phyloP scores from a whole-genome alignment of 208 protist genomes.

The Kentomonas sorsogonicus region DNA sequence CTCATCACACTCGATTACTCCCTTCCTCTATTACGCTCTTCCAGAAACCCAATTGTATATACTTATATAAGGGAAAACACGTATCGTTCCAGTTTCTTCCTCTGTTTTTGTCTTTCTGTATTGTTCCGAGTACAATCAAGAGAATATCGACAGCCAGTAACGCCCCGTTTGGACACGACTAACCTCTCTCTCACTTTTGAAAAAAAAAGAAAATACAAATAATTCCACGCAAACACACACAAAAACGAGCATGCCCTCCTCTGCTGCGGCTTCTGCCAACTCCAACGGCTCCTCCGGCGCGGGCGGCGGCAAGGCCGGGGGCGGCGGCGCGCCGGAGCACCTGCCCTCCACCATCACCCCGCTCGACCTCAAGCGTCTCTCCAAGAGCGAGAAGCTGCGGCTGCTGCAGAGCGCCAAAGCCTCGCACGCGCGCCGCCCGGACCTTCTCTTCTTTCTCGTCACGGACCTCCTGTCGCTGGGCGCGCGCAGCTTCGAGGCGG shows the following conservation, averaged over 20 bases:
- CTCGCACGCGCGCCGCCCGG: conserved; percentile 42
- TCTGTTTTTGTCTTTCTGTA: conserved; percentile 5
- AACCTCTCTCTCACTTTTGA: background rate
- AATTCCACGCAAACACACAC: background rate
- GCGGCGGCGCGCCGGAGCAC: conserved; percentile 10
- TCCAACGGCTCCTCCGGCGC: too few relatives aligned
- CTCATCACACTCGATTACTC: background rate
- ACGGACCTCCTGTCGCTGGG: conserved; percentile 72
- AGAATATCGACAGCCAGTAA: too few relatives aligned
- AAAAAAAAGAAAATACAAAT: conserved; percentile 1
- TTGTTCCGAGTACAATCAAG: too few relatives aligned
- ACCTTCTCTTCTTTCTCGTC: conserved; percentile 62
- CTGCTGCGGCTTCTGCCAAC: too few relatives aligned
- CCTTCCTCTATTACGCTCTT: conserved; percentile 3
- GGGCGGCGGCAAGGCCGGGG: too few relatives aligned
- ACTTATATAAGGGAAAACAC: background rate
- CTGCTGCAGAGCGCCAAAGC: conserved; percentile 51
- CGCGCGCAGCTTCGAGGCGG: conserved; percentile 30
- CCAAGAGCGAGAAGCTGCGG: conserved; percentile 51
- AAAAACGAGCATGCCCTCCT: too few relatives aligned
- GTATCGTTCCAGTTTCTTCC: background rate
- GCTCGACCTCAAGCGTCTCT: conserved; percentile 71
- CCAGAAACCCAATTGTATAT: background rate
- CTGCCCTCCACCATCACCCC: conserved; percentile 50
- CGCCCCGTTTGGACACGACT: too few relatives aligned